A percentile compares a stretch with the other conserved stretches of the same genome.
Conservation (phyloP, 164 flowering plant genomes). For the Stephania cephalantha region DNA sequence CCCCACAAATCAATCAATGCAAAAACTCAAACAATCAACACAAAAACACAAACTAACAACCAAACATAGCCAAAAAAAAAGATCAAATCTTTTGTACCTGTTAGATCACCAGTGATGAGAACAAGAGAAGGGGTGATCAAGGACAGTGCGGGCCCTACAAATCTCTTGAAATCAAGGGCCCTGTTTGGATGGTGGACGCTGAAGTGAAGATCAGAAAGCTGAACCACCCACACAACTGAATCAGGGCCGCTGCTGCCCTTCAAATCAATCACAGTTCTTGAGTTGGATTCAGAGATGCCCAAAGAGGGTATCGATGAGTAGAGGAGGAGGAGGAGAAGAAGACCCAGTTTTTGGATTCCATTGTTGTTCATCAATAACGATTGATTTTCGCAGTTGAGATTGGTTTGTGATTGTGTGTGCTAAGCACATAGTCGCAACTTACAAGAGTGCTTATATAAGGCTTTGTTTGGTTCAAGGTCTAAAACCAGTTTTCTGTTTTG, state of each 20-base stretch:
- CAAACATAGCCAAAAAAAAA: background rate
- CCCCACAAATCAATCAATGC: background rate
- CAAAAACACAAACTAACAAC: background rate
- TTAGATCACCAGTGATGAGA: constrained; percentile 93
- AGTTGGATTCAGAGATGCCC: constrained; percentile 6
- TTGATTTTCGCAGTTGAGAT: background rate
- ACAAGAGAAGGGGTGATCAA: constrained; percentile 81
- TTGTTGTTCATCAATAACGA: background rate
- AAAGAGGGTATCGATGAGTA: constrained; percentile 1
- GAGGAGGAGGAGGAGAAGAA: constrained; percentile 7
- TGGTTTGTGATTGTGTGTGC: background rate
- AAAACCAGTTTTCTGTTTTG: background rate
- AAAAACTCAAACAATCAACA: background rate
- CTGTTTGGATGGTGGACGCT: constrained; percentile 84
- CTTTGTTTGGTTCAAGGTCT: background rate
- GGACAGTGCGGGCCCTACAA: constrained; percentile 64
- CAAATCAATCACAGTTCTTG: constrained; percentile 35
- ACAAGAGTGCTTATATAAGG: background rate
- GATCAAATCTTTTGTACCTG: constrained; percentile 34
- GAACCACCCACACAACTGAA: constrained; percentile 78
- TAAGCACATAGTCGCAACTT: background rate
- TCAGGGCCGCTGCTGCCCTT: constrained; percentile 51
- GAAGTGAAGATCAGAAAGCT: constrained; percentile 97
- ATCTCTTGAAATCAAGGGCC: constrained; percentile 55
- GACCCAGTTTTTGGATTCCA: constrained; percentile 7